A percentile compares a stretch with the other conserved stretches of the same genome.
These are phyloP conservation scores for Stentor roeselii DNA, from an alignment of 73 alveolate species.

Conservation along the genomic window DNA sequence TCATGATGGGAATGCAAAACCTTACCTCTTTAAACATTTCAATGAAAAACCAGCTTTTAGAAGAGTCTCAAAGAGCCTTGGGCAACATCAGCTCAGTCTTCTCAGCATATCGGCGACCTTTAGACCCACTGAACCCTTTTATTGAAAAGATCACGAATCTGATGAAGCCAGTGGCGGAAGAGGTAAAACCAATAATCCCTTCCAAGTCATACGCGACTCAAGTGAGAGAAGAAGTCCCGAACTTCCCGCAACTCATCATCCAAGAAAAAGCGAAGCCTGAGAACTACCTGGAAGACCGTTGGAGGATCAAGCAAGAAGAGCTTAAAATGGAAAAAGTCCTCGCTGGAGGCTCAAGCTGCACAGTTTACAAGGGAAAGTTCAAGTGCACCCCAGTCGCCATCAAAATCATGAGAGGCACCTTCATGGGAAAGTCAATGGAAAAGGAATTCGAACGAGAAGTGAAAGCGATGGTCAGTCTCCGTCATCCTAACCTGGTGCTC, in stretches of 20 bases:
- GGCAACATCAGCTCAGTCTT: neutral
- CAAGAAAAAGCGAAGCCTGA: neutral
- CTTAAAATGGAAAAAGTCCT: neutral
- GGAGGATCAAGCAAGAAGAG: slow-evolving; percentile 19
- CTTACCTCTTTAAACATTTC: neutral
- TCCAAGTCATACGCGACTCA: neutral
- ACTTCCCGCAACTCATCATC: slow-evolving; percentile 1
- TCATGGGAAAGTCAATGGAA: slow-evolving; percentile 53
- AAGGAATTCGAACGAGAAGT: slow-evolving; percentile 95
- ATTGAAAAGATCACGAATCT: neutral
- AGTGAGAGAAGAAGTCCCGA: neutral
- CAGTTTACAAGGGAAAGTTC: slow-evolving; percentile 85
- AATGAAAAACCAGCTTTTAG: neutral
- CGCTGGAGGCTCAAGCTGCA: slow-evolving; percentile 42
- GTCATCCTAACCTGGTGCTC: slow-evolving; percentile 96
- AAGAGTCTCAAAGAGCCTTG: neutral
- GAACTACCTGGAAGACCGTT: neutral
- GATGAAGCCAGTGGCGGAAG: neutral
- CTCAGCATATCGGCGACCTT: neutral
- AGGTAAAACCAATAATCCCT: neutral
- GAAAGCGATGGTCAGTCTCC: slow-evolving; percentile 91
- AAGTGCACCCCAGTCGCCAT: slow-evolving; percentile 93
- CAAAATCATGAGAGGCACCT: slow-evolving; percentile 66
- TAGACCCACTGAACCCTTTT: neutral
- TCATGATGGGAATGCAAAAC: neutral